phyloP scores from a whole-genome alignment of 2,329 filamentous ascomycete genomes.

The Coniochaeta ligniaria region DNA sequence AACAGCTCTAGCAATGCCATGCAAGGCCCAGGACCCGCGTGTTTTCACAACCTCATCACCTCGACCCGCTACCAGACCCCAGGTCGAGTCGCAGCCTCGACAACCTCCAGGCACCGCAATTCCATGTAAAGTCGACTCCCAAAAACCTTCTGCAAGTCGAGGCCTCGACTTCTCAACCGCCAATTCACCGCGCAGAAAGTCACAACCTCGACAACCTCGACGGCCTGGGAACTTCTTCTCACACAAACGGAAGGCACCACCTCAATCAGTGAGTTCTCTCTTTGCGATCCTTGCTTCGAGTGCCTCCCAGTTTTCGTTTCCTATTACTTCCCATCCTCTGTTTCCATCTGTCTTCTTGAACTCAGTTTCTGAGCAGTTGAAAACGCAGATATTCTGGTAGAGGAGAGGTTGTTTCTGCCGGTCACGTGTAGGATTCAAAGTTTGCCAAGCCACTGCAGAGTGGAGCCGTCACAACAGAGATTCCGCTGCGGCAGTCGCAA shows the following conservation, averaged over 20 bases:
- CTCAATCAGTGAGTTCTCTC: neutral
- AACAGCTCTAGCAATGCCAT: neutral
- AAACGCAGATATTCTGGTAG: neutral
- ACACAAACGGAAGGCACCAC: neutral
- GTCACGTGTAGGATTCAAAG: neutral
- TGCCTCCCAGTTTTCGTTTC: neutral
- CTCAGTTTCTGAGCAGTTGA: too few species aligned
- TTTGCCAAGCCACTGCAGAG: neutral
- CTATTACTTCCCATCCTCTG: neutral
- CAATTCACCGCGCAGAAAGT: neutral
- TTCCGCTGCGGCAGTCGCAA: neutral
- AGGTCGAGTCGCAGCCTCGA: neutral
- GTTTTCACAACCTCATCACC: neutral
- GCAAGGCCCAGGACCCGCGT: neutral
- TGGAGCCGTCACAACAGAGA: neutral
- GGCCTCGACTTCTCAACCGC: neutral
- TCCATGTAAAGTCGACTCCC: neutral
- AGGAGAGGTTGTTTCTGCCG: neutral
- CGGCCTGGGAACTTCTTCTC: neutral
- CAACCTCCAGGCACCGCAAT: neutral
- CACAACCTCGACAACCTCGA: neutral
- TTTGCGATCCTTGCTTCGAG: neutral
- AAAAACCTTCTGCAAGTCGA: neutral
- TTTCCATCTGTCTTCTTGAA: too few species aligned
- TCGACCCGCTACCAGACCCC: neutral